Percentiles rank a stretch among this genome's conserved stretches.
These are phyloP conservation scores for Auxenochlorella pyrenoidosa DNA, from an alignment of 139 green algal genomes.

Conservation along the genomic window DNA sequence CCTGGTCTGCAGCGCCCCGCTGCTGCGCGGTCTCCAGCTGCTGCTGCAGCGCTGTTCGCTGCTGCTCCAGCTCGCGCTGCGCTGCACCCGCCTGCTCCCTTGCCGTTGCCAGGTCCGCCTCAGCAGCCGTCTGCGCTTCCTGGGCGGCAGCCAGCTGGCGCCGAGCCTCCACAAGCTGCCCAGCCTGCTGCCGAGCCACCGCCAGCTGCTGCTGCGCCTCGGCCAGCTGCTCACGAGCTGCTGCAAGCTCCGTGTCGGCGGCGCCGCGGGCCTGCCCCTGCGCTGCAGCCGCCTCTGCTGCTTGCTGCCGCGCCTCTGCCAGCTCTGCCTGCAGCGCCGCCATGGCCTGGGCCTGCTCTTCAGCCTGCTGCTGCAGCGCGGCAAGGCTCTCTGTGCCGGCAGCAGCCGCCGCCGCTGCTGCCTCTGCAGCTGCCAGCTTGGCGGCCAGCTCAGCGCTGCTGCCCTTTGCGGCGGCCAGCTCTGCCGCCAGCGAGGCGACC, in stretches of 20 bases:
- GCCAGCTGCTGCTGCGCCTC: constrained; percentile 21
- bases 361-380: neutral
- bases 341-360: neutral
- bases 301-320: neutral
- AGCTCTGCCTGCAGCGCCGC: neutral
- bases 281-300: neutral
- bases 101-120: neutral
- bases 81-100: neutral
- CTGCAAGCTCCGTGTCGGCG: neutral
- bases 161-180: neutral
- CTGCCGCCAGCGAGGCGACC: neutral
- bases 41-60: neutral
- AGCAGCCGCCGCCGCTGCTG: neutral
- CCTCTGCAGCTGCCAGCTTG: neutral
- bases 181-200: constrained; percentile 5
- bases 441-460: neutral
- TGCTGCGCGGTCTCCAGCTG: neutral
- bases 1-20: neutral
- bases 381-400: too few species aligned
- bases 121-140: neutral
- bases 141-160: constrained; percentile 6
- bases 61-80: neutral
- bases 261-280: neutral
- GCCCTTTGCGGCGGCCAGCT: neutral
- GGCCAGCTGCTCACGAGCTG: neutral